These are phyloP conservation scores for Tuber borchii DNA, from an alignment of 495 filamentous ascomycete genomes.

Conservation along the genomic window DNA sequence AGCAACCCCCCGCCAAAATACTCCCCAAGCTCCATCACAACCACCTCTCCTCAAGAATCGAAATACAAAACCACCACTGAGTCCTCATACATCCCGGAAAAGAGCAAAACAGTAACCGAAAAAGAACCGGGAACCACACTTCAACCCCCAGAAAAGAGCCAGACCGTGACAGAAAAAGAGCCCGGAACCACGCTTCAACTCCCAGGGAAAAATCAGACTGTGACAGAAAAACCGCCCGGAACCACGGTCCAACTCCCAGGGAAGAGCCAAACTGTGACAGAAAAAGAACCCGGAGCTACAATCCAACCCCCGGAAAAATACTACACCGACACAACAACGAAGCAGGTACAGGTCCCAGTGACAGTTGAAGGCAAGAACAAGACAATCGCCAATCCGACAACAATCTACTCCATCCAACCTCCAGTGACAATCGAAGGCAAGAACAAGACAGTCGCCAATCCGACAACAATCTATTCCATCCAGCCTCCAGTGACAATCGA, in stretches of 20 bases:
- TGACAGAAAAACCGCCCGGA: background rate
- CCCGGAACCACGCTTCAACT: background rate
- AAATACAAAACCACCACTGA: background rate
- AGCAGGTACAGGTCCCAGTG: background rate
- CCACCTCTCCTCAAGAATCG: background rate
- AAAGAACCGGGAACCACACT: background rate
- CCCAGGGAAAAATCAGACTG: background rate
- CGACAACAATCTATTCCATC: background rate
- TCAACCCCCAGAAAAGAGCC: background rate
- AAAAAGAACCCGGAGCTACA: background rate
- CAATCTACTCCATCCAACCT: too few relatives aligned
- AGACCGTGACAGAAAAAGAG: background rate
- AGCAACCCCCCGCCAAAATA: background rate
- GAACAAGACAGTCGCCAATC: background rate
- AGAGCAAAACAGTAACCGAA: background rate
- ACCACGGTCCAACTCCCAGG: background rate
- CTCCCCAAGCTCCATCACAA: background rate
- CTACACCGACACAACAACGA: background rate
- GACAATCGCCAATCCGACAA: background rate
- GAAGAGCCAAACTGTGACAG: background rate
- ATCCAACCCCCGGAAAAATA: background rate
- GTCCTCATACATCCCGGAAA: background rate
- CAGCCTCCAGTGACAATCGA: background rate
- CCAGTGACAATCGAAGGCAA: background rate
- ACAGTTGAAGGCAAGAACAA: background rate